Conservation (phyloP, 352 stramenopile species). For the Phytophthora pseudosyringae region DNA sequence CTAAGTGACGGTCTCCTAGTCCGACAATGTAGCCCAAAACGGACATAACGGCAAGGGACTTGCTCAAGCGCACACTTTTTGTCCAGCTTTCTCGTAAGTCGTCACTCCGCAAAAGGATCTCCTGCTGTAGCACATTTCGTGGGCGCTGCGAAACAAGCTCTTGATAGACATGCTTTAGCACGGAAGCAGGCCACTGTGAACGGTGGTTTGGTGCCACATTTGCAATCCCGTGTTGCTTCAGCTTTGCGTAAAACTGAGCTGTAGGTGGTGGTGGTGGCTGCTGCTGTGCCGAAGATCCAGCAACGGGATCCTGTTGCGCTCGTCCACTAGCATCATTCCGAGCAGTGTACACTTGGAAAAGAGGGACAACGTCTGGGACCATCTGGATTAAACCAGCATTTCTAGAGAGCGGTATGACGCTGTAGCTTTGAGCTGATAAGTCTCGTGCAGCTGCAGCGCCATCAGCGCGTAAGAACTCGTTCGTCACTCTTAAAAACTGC, state of each 20-base stretch:
- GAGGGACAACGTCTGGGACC: conserved; percentile 77
- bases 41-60: conserved; percentile 87
- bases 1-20: conserved; percentile 90
- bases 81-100: conserved; percentile 72
- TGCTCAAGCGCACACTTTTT: conserved; percentile 65
- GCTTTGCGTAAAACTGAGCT: conserved; percentile 82
- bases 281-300: conserved; percentile 19
- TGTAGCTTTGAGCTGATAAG: conserved; percentile 70
- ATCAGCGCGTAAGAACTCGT: conserved; percentile 72
- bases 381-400: conserved; percentile 89
- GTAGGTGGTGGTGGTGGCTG: conserved; percentile 48
- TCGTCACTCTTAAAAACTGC: conserved; percentile 84
- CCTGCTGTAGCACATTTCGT: conserved; percentile 69
- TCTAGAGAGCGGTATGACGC: conserved; percentile 77
- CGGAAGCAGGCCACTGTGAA: conserved; percentile 58
- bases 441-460: conserved; percentile 45
- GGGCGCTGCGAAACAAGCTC: conserved; percentile 71
- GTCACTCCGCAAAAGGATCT: conserved; percentile 56
- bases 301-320: conserved; percentile 27
- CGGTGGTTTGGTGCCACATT: conserved; percentile 77
- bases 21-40: conserved; percentile 90
- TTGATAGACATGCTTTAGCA: conserved; percentile 74
- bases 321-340: conserved; percentile 37
- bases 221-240: conserved; percentile 79
- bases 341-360: conserved; percentile 84